Conservation (phyloP, 768 basidiomycete genomes). For the Astraeus odoratus region DNA sequence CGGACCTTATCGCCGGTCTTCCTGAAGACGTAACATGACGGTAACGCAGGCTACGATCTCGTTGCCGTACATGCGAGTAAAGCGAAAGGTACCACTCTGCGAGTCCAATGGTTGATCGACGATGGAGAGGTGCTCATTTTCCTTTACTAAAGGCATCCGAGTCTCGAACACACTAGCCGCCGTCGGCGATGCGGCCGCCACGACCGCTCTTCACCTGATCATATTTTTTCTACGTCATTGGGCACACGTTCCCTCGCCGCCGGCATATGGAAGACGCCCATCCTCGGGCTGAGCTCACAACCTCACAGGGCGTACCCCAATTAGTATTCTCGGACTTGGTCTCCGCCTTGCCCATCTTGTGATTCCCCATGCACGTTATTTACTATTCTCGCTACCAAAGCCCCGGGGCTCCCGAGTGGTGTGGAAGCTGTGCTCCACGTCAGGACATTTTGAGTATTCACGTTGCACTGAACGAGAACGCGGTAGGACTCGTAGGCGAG, state of each 20-base stretch:
- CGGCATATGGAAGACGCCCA: conserved; percentile 53
- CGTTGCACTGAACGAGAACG: conserved; percentile 71
- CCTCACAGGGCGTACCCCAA: conserved; percentile 56
- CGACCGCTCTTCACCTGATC: conserved; percentile 77
- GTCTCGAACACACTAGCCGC: conserved; percentile 90
- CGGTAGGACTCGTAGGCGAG: conserved; percentile 66
- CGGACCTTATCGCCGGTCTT: conserved; percentile 55
- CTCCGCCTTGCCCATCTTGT: conserved; percentile 61
- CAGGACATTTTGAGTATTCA: conserved; percentile 85
- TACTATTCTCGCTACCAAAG: conserved; percentile 66
- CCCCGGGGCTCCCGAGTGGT: conserved; percentile 58
- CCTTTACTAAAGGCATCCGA: conserved; percentile 36
- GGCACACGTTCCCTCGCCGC: conserved; percentile 41
- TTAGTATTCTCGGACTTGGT: conserved; percentile 75
- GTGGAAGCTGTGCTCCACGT: conserved; percentile 56
- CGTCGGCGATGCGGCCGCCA: conserved; percentile 88
- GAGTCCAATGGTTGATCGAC: background rate
- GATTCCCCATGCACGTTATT: conserved; percentile 84
- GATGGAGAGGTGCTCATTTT: too few species aligned
- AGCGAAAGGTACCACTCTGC: conserved; percentile 50
- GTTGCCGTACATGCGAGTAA: conserved; percentile 73
- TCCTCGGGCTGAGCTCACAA: conserved; percentile 51
- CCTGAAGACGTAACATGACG: conserved; percentile 63
- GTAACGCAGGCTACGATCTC: conserved; percentile 88
- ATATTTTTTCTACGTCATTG: conserved; percentile 73